Evolutionary conservation across 176 grass and related monocot species (phyloP), one percentile per base, ranked within the genome.

Genomic region (Panicum miliaceum): DNA sequence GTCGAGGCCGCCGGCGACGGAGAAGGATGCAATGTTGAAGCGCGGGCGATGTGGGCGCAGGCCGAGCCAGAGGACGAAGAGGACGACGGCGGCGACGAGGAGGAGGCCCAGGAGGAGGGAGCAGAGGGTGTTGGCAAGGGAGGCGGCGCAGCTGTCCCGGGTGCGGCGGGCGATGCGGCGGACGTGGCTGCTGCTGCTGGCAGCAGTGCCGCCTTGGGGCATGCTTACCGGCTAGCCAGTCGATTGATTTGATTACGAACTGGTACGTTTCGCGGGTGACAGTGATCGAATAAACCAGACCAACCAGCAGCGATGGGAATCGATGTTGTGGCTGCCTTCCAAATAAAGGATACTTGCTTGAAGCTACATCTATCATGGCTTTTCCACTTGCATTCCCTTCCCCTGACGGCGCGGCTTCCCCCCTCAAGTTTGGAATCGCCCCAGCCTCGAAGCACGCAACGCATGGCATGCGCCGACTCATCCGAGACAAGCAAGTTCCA

Each of bases 51-150:
- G 83, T 8, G 86, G 88, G 7, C 89, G 86, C 59, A 89, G 80
- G 86, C 86, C 42, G 64, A 94, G 80, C 92, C 86, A 94, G 57
- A 81, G 37, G 43, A 91, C n/a, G 75, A 88, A 86, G 75, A 90
- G 8, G 23, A 86, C 58, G 15, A 89, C 56, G 52, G 62, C 91
- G 19, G 42, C 50, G 25, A 89, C 19, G 12, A 94, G 81, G 69
- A 92, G 51, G 68, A 89, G 45, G 32, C 43, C 57, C 14, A 89
- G 69, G 51, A 94, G 32, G 7, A 94, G 3, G 65, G 89, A 89
- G 86, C 92, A 94, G 34, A 94, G 42, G 51, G 81, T 82, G 81
- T 79, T 91, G 58, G 75, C 64, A 3, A 91, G 52, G 46, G 68
- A 41, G 13, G 62, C 32, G 22, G 64, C 50, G 52, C 52, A 76